phyloP scores from a whole-genome alignment of 2,329 filamentous ascomycete species.

The Cladosporium sp. region DNA sequence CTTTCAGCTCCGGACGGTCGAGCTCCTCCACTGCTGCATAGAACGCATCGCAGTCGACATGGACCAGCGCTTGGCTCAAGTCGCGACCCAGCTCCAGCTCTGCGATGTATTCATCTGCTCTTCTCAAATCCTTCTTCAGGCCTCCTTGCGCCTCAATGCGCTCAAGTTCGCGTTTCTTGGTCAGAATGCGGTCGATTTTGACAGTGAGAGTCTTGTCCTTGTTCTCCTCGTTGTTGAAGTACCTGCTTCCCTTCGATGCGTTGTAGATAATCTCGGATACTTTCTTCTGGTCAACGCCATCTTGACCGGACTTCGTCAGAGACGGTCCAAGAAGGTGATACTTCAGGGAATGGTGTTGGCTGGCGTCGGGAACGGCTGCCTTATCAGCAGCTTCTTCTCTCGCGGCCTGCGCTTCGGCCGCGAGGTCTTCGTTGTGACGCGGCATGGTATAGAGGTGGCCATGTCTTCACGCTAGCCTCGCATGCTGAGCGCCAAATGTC shows the following conservation, averaged over 20 bases:
- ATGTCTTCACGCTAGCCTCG: not conserved
- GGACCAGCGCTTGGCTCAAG: conserved; percentile 76
- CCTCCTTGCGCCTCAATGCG: conserved; percentile 52
- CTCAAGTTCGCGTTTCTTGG: conserved; percentile 69
- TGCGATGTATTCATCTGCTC: conserved; percentile 73
- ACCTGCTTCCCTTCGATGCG: conserved; percentile 92
- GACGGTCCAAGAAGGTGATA: conserved; percentile 87
- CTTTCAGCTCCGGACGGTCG: conserved; percentile 70
- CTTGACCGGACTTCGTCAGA: conserved; percentile 87
- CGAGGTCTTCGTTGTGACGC: conserved; percentile 20
- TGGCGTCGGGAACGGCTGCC: conserved; percentile 15
- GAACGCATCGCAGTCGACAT: conserved; percentile 96
- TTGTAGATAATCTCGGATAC: conserved; percentile 97
- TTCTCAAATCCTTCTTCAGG: conserved; percentile 63
- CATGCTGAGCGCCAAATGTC: not conserved
- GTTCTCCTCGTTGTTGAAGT: conserved; percentile 82
- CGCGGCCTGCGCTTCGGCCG: conserved; percentile 17
- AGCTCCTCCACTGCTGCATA: conserved; percentile 85
- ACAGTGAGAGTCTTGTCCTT: conserved; percentile 75
- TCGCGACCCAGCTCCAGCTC: conserved; percentile 75
- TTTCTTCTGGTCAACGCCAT: conserved; percentile 86
- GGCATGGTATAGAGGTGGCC: conserved; percentile 12
- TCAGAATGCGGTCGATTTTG: conserved; percentile 75
- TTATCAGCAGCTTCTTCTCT: conserved; percentile 12
- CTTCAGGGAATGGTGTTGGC: conserved; percentile 64